Evolutionary conservation across 73 alveolate genomes (phyloP).

Genomic region (Loxodes magnus): DNA sequence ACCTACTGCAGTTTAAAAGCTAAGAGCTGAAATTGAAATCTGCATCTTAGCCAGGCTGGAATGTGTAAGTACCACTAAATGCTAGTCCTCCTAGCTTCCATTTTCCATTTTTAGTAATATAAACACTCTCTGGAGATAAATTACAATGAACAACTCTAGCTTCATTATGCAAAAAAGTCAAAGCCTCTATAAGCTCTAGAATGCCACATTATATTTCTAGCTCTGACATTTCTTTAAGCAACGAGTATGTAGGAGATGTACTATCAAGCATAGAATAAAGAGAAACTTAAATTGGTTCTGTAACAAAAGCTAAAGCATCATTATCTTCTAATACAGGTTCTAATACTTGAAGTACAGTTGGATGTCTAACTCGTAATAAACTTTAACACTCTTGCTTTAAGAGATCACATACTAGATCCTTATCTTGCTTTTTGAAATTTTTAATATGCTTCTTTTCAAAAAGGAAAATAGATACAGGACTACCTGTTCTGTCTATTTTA

Average conservation of each 20-base stretch:
- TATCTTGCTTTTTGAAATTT: slow-evolving; percentile 41
- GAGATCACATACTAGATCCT: slow-evolving; percentile 41
- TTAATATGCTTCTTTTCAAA: slow-evolving; percentile 69
- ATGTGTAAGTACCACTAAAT: slow-evolving; percentile 42
- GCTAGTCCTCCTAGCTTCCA: slow-evolving; percentile 71
- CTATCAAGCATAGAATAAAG: slow-evolving; percentile 34
- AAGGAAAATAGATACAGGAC: slow-evolving; percentile 66
- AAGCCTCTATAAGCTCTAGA: slow-evolving; percentile 73
- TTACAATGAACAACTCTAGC: slow-evolving; percentile 75
- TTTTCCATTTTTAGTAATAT: slow-evolving; percentile 71
- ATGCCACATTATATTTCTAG: slow-evolving; percentile 78
- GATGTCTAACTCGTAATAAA: slow-evolving; percentile 66
- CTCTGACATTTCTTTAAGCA: no score
- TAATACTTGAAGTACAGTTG: slow-evolving; percentile 52
- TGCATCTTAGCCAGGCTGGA: slow-evolving; percentile 35
- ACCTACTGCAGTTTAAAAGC: background rate
- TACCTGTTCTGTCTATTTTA: slow-evolving; percentile 53
- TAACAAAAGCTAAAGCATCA: slow-evolving; percentile 64
- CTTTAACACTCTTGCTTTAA: slow-evolving; percentile 64
- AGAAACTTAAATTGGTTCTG: slow-evolving; percentile 68
- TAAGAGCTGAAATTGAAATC: slow-evolving; percentile 22
- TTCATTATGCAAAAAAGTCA: slow-evolving; percentile 80
- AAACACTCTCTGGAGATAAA: slow-evolving; percentile 79
- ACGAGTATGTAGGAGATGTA: slow-evolving; percentile 21
- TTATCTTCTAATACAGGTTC: slow-evolving; percentile 79